Conservation (phyloP, 768 basidiomycete genomes). For the Leucocoprinus leucothites region DNA sequence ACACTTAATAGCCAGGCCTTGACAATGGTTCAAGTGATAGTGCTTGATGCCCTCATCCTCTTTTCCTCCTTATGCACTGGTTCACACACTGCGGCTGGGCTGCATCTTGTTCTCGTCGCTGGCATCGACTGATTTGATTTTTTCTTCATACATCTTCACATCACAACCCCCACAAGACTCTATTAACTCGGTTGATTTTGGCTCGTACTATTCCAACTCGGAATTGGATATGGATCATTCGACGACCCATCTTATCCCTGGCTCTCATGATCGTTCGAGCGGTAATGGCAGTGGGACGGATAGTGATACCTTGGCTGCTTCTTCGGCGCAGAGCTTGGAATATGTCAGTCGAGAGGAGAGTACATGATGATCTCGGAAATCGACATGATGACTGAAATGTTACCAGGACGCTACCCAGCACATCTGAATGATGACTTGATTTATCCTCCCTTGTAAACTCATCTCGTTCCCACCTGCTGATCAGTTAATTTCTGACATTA, state of each 20-base stretch:
- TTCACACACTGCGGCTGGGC: slow-evolving; percentile 5
- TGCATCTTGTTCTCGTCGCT: background rate
- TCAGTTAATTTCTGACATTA: background rate
- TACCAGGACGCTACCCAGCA: background rate
- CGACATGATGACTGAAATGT: background rate
- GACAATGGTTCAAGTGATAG: too few species aligned
- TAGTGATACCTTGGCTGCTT: background rate
- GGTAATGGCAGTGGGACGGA: too few species aligned
- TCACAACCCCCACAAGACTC: slow-evolving; percentile 4
- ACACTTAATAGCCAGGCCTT: too few species aligned
- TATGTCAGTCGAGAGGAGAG: slow-evolving; percentile 7
- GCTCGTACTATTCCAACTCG: background rate
- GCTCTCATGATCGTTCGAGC: background rate
- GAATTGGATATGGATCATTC: background rate
- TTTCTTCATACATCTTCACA: slow-evolving; percentile 7
- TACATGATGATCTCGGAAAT: background rate
- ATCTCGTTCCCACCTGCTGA: too few species aligned
- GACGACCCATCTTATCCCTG: background rate
- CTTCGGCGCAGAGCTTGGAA: slow-evolving; percentile 3
- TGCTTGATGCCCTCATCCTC: background rate
- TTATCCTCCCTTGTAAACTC: background rate
- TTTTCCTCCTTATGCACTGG: background rate
- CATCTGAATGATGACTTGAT: background rate
- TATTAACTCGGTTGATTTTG: background rate
- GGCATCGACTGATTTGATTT: slow-evolving; percentile 9